phyloP scores from a whole-genome alignment of 1,284 basidiomycete genomes.

The Apiotrichum porosum region DNA sequence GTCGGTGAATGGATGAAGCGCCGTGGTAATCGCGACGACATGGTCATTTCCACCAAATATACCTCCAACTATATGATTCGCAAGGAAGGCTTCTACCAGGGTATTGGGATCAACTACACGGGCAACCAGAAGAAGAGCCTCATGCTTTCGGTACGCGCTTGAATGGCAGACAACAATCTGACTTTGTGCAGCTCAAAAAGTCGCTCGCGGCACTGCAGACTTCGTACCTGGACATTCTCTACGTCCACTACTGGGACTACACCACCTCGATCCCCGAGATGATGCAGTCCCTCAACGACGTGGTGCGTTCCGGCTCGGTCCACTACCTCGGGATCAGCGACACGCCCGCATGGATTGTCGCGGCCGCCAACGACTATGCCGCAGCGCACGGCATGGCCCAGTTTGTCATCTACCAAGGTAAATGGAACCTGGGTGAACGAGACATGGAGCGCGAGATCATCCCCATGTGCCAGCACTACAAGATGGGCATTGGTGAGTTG shows the following conservation, averaged over 20 bases:
- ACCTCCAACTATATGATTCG: constrained; percentile 37
- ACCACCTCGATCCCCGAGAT: constrained; percentile 48
- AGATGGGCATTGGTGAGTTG: too few relatives aligned
- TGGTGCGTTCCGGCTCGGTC: constrained; percentile 47
- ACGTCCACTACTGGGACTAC: constrained; percentile 50
- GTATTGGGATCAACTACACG: constrained; percentile 38
- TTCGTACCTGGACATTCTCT: constrained; percentile 51
- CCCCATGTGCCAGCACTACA: constrained; percentile 54
- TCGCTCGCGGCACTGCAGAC: constrained; percentile 50
- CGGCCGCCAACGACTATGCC: constrained; percentile 57
- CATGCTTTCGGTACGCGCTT: constrained; percentile 18
- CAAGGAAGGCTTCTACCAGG: constrained; percentile 13
- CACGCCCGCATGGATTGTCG: constrained; percentile 58
- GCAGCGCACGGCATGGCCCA: constrained; percentile 52
- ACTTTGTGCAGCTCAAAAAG: constrained; percentile 13
- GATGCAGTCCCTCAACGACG: constrained; percentile 48
- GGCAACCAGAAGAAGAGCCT: constrained; percentile 43
- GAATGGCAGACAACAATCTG: too few relatives aligned
- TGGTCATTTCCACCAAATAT: constrained; percentile 33
- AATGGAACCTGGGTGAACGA: constrained; percentile 52
- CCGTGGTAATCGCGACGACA: constrained; percentile 30
- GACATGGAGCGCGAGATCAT: constrained; percentile 60
- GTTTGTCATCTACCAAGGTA: constrained; percentile 59
- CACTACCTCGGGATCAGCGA: constrained; percentile 52
- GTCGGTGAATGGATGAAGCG: constrained; percentile 49